Base-by-base conservation (phyloP, 139 green algal species). In the Parachlorella kessleri region DNA sequence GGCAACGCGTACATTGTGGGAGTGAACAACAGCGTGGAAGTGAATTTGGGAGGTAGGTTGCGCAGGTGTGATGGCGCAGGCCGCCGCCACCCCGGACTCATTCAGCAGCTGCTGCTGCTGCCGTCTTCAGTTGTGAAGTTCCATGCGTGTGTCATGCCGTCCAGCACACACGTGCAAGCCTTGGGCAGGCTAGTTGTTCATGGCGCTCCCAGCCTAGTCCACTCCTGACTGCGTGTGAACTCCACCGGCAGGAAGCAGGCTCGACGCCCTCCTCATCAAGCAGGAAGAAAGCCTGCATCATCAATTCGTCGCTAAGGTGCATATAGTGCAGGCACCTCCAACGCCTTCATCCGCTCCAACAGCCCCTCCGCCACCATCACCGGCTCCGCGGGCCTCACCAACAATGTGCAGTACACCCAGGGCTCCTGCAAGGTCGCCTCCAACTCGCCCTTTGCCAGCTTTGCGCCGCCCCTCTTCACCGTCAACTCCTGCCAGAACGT, bases 1-100 rank as follows among this genome's bases (percentile, higher is more conserved):
- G 72, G 75, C 28, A 36, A 37, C 53, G 9, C 76, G 6, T 82
- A 75, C 70, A 63, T 72, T 7, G 37, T 53, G 55, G 75, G 75
- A 39, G 41, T 63, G 28, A 80, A 73, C 65, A 39, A 66, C 32
- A 73, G 30, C 1, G 48, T 67, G 32, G 14, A 21, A 1, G 55
- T 75, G 24, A 24, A 68, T 41, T 55, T 81, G 35, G 36, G 64
- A 40, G 75, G 66, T 26, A 40, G 72, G n/a, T n/a, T n/a, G n/a
- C n/a, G n/a, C n/a, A n/a, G n/a, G n/a, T n/a, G n/a, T n/a, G n/a
- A n/a, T n/a, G n/a, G n/a, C n/a, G n/a, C n/a, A n/a, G n/a, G n/a
- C n/a, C n/a, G n/a, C n/a, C n/a, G n/a, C n/a, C n/a, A n/a, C n/a
- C n/a, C n/a, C n/a, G n/a, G n/a, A n/a, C n/a, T n/a, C n/a, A n/a